Conservation (phyloP, 2,329 filamentous ascomycete species). For the Xylaria sp. region DNA sequence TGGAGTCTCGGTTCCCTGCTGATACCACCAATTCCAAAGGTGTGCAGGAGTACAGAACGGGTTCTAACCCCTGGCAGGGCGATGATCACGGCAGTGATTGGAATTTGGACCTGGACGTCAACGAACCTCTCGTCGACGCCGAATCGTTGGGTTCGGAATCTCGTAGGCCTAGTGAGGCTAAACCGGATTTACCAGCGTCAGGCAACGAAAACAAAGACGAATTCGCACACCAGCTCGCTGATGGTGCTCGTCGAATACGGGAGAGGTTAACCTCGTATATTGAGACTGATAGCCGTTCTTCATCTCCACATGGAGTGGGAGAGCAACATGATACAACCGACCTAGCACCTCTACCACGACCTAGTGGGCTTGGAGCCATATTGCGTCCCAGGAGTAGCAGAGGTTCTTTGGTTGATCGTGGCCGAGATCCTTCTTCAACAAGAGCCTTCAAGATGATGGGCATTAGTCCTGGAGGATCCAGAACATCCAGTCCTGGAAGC, state of each 20-base stretch:
- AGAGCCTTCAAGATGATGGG: conserved; percentile 73
- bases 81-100: conserved; percentile 48
- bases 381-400: conserved; percentile 74
- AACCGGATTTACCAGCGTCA: background rate
- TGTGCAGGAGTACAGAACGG: conserved; percentile 50
- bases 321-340: conserved; percentile 51
- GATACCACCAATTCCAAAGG: conserved; percentile 49
- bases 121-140: conserved; percentile 43
- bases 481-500: conserved; percentile 35
- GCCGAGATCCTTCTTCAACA: conserved; percentile 56
- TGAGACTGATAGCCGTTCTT: conserved; percentile 67
- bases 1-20: conserved; percentile 54
- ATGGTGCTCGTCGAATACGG: conserved; percentile 75
- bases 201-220: conserved; percentile 63
- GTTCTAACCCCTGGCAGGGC: conserved; percentile 59
- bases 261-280: conserved; percentile 78
- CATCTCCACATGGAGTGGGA: conserved; percentile 54
- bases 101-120: conserved; percentile 47
- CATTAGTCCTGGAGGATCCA: conserved; percentile 57
- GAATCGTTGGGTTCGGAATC: conserved; percentile 37
- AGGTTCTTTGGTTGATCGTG: conserved; percentile 68
- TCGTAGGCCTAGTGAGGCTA: conserved; percentile 2
- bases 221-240: conserved; percentile 78
- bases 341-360: conserved; percentile 49
- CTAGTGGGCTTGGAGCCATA: conserved; percentile 69